Evolutionary conservation across 2,329 filamentous ascomycete species (phyloP), one percentile per base, ranked within the genome.

Genomic region (Scedosporium aurantiacum): DNA sequence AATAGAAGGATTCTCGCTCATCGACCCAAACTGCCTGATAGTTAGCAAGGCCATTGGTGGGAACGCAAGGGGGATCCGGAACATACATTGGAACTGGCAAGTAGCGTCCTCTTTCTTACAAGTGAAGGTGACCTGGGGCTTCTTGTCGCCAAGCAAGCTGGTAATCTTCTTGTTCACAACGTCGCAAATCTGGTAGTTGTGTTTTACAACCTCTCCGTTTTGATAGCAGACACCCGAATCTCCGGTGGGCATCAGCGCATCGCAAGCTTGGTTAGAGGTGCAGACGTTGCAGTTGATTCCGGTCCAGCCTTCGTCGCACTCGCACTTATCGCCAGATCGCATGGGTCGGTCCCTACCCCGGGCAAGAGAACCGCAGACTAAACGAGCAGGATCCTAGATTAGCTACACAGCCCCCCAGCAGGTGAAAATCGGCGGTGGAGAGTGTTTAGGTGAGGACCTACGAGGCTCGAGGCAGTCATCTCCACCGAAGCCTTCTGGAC

Each of bases 271-370:
- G 71, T 97, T 82, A 3, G 86, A 85, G 63, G 88, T 86, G 75
- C 94, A 99, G 62, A 99, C 90, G 69, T 94, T 99, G 83, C 94
- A 99, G 78, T 99, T 99, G 76, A 99, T 93, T 65, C 94, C 94
- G 47, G 84, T 84, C 94, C 94, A 99, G 61, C 94, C 94, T 43
- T 96, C 89, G 70, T 92, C 88, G 73, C 94, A 99, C 50, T 91
- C 78, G 75, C 94, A 99, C 47, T 79, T 77, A 62, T 85, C 80
- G 64, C 84, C 85, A 60, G 84, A 77, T 70, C 94, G 84, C 70
- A 90, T 86, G 23, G 87, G 83, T 67, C 94, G 83, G 68, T 97
- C 86, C 66, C 82, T 82, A 65, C 91, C 92, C 68, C 91, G 87
- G 45, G 89, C 84, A 47, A 97, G 80, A 43, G 92, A 94, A 62